A percentile compares a stretch with the other conserved stretches of the same genome.
Evolutionary conservation across 306 rosid genomes (phyloP).

Genomic region (Cicer yamashitae): DNA sequence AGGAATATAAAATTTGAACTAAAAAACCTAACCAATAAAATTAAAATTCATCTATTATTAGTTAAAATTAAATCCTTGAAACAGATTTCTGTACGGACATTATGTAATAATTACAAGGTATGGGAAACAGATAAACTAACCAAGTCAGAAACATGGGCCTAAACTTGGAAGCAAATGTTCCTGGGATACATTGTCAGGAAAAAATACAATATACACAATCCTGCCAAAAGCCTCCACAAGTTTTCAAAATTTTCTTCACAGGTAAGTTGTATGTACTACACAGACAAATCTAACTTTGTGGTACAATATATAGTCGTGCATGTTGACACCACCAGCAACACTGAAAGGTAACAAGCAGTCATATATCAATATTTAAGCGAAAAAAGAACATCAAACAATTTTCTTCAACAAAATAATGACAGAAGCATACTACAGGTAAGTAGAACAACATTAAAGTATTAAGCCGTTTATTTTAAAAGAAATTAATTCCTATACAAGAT

Average conservation of each 20-base stretch:
- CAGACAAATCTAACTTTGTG: constrained; percentile 55
- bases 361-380: constrained; percentile 34
- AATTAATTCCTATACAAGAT: background rate
- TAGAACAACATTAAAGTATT: constrained; percentile 29
- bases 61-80: constrained; percentile 46
- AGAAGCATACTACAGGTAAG: constrained; percentile 22
- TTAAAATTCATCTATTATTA: constrained; percentile 32
- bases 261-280: constrained; percentile 64
- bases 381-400: constrained; percentile 15
- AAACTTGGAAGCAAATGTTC: constrained; percentile 88
- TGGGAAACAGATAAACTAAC: constrained; percentile 90
- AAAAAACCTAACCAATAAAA: constrained; percentile 23
- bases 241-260: constrained; percentile 65
- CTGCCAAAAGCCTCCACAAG: constrained; percentile 90
- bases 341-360: constrained; percentile 55
- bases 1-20: constrained; percentile 2
- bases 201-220: constrained; percentile 96
- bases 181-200: constrained; percentile 89
- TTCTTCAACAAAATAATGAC: constrained; percentile 13
- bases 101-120: constrained; percentile 66
- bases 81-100: constrained; percentile 53
- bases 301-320: constrained; percentile 49
- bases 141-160: constrained; percentile 90
- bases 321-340: constrained; percentile 52
- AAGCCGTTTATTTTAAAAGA: constrained; percentile 7